Conservation (phyloP, 805 yeast species). For the Kodamaea lidongshanica region DNA sequence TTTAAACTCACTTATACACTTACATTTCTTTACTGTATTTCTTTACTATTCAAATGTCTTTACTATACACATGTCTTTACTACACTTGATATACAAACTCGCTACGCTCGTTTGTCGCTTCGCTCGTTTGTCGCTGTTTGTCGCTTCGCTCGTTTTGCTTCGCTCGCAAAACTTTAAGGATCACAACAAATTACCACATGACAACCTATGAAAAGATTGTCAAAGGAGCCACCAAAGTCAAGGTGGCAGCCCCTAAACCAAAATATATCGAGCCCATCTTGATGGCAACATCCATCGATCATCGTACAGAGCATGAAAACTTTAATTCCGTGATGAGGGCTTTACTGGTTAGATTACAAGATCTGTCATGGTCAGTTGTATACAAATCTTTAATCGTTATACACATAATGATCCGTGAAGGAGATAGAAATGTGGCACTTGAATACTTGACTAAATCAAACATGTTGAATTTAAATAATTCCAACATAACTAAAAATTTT, state of each 20-base stretch:
- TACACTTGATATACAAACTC: too few relatives aligned
- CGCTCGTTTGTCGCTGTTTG: too few relatives aligned
- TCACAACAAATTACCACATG: too few relatives aligned
- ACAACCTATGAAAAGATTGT: constrained; percentile 69
- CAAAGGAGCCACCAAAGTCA: constrained; percentile 48
- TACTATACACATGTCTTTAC: too few relatives aligned
- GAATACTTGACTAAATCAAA: constrained; percentile 47
- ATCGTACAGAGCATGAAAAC: constrained; percentile 38
- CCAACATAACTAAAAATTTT: constrained; percentile 33
- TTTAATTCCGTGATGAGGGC: constrained; percentile 66
- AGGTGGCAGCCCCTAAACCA: constrained; percentile 95
- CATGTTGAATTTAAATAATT: constrained; percentile 41
- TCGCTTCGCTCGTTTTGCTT: too few relatives aligned
- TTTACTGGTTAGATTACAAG: constrained; percentile 57
- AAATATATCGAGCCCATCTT: constrained; percentile 93
- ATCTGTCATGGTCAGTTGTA: constrained; percentile 86
- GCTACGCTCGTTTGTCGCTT: too few relatives aligned
- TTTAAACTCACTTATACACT: too few relatives aligned
- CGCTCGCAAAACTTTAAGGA: too few relatives aligned
- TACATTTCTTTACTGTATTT: too few relatives aligned
- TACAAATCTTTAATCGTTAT: constrained; percentile 79
- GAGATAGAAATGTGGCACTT: constrained; percentile 71
- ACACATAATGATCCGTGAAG: constrained; percentile 91
- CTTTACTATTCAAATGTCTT: too few relatives aligned
- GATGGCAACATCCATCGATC: constrained; percentile 54